Evolutionary conservation across 495 filamentous ascomycete species (phyloP).

Genomic region (Aspergillus steynii): DNA sequence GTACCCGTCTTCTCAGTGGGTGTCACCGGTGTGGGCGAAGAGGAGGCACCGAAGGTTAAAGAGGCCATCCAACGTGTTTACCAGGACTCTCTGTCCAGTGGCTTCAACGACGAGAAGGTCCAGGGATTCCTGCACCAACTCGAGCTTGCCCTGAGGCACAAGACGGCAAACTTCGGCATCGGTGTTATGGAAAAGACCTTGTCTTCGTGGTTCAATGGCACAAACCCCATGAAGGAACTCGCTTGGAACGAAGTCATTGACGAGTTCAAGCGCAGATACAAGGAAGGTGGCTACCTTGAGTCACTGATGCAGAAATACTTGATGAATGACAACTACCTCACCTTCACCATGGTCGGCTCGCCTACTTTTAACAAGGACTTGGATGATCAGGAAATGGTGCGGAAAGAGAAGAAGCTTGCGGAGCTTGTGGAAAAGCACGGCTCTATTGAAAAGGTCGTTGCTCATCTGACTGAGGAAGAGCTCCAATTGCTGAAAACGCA

Average conservation of each 20-base stretch:
- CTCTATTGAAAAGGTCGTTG: conserved; percentile 66
- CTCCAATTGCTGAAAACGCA: conserved; percentile 80
- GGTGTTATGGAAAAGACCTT: conserved; percentile 83
- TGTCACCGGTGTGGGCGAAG: conserved; percentile 78
- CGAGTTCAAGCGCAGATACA: conserved; percentile 72
- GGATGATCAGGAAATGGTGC: conserved; percentile 71
- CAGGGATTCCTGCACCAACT: conserved; percentile 92
- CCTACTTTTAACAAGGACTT: conserved; percentile 69
- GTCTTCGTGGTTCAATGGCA: conserved; percentile 90
- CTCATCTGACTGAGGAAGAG: conserved; percentile 71
- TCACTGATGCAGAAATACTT: conserved; percentile 86
- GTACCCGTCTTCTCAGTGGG: conserved; percentile 86
- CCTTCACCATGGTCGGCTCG: conserved; percentile 92
- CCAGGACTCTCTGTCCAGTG: conserved; percentile 61
- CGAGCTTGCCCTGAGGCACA: conserved; percentile 87
- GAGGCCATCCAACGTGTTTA: conserved; percentile 68
- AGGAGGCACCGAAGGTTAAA: conserved; percentile 75
- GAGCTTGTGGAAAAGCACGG: conserved; percentile 68
- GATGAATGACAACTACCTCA: conserved; percentile 79
- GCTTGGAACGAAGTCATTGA: conserved; percentile 86
- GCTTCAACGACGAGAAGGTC: conserved; percentile 86
- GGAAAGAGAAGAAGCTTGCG: conserved; percentile 68
- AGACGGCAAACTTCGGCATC: conserved; percentile 93
- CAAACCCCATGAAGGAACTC: conserved; percentile 86
- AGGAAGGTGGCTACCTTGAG: conserved; percentile 77